Evolutionary conservation across 1,139 yeast genomes (phyloP).

Genomic region (Torulaspora pretoriensis): DNA sequence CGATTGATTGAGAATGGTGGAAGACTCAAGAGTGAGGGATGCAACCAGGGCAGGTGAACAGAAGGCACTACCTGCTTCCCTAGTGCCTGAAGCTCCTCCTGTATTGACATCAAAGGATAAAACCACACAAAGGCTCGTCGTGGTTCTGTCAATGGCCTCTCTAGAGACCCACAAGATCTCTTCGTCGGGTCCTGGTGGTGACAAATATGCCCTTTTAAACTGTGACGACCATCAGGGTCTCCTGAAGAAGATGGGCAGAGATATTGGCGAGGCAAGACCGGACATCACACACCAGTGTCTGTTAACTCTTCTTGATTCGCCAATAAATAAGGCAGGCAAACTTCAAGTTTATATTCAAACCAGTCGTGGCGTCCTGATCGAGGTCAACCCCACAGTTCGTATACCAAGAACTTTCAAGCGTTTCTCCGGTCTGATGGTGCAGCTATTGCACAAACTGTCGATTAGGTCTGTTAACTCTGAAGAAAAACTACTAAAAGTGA

Average conservation of each 20-base stretch:
- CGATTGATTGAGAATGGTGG: conserved; percentile 35
- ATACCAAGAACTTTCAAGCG: conserved; percentile 97
- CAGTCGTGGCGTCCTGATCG: conserved; percentile 88
- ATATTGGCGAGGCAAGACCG: conserved; percentile 96
- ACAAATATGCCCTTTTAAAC: conserved; percentile 84
- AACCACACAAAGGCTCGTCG: conserved; percentile 76
- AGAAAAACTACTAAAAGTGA: conserved; percentile 87
- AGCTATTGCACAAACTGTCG: conserved; percentile 82
- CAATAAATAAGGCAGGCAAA: conserved; percentile 94
- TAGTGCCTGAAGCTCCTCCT: conserved; percentile 81
- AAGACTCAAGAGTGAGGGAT: conserved; percentile 44
- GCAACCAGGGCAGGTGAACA: conserved; percentile 39
- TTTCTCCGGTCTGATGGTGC: conserved; percentile 97
- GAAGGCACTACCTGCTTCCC: conserved; percentile 56
- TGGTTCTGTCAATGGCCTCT: conserved; percentile 91
- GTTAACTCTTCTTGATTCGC: conserved; percentile 87
- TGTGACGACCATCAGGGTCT: conserved; percentile 98
- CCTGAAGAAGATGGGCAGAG: conserved; percentile 91
- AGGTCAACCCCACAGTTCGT: conserved; percentile 93
- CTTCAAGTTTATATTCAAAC: conserved; percentile 95
- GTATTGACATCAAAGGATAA: conserved; percentile 81
- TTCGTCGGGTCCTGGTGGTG: conserved; percentile 75
- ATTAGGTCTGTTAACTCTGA: conserved; percentile 93
- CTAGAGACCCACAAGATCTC: conserved; percentile 88
- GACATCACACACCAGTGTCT: conserved; percentile 96